These are phyloP conservation scores for Penicillium lividum DNA, from an alignment of 495 filamentous ascomycete species.

Conservation along the genomic window DNA sequence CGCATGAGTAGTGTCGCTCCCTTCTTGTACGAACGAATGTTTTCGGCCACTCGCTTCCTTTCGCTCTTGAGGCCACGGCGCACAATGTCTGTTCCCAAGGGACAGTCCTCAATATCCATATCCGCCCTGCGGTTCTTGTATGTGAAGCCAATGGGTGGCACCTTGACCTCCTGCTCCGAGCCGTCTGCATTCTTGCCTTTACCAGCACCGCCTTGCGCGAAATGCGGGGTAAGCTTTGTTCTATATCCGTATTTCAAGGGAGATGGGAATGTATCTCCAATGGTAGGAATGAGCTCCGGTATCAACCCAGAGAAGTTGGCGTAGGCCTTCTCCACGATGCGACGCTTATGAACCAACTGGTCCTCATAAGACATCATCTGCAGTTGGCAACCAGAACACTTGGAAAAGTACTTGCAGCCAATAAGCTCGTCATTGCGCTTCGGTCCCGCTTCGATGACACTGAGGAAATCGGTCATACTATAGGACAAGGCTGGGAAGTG, in stretches of 20 bases:
- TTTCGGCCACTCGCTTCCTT: conserved; percentile 65
- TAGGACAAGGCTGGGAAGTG: conserved; percentile 63
- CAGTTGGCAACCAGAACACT: conserved; percentile 92
- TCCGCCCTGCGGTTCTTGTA: conserved; percentile 69
- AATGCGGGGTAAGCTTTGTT: conserved; percentile 96
- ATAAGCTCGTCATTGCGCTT: conserved; percentile 75
- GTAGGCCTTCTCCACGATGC: conserved; percentile 89
- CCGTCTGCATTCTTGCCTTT: conserved; percentile 38
- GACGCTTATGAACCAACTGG: conserved; percentile 81
- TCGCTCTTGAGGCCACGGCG: conserved; percentile 72
- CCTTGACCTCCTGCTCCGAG: conserved; percentile 41
- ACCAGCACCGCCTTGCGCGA: conserved; percentile 55
- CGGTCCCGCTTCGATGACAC: conserved; percentile 69
- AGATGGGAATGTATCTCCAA: conserved; percentile 84
- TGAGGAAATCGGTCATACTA: conserved; percentile 76
- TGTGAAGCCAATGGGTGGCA: conserved; percentile 90
- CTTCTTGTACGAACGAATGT: conserved; percentile 69
- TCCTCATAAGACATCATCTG: conserved; percentile 92
- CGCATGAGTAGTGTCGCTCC: conserved; percentile 89
- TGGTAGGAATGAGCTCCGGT: conserved; percentile 70
- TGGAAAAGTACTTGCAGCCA: conserved; percentile 80
- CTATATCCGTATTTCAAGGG: conserved; percentile 91
- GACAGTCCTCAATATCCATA: conserved; percentile 96
- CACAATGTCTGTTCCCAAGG: conserved; percentile 86
- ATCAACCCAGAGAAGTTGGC: conserved; percentile 82